Base-by-base conservation (phyloP, 805 yeast species). In the Zygoascus bituminiphila region DNA sequence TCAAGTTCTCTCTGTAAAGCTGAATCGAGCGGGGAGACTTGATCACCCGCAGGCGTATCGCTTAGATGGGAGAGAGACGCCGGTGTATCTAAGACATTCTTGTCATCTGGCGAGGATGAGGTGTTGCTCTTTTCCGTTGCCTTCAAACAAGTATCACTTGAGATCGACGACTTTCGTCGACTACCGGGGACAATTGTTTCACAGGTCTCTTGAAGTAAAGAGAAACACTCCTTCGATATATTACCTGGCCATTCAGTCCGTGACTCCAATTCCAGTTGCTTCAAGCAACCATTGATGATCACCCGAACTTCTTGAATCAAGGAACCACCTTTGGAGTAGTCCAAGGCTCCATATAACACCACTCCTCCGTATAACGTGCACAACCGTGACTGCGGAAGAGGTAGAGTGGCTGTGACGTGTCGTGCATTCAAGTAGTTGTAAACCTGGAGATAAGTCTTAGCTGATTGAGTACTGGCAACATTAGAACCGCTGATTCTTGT, bases 311-410 rank as follows among this genome's bases (percentile, higher is more conserved):
- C 88, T 59, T 79, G 84, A 60, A 82, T 80, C 47, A 88, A 65
- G 1, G 91, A 81, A 0, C 96, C 95, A 35, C 88, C 88, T 60
- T 86, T 79, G 2, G 86, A 80, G 60, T 85, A 87, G 53, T 88
- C 96, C 48, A 88, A 68, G 0, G 88, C 78, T 14, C 94, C 88
- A 53, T 59, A 65, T 22, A 67, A 50, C 23, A 66, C 55, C 26
- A 63, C 48, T 8, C 63, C 45, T 29, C 64, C 58, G 20, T 54
- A 47, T 15, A 53, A 47, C 5, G 61, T 48, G 12, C 55, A 47
- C 8, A 52, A 38, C 36, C 62, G 50, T 1, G 66, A 48, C 33
- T 56, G 54, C 49, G 58, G 59, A 26, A 62, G 35, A 21, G 64
- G 61, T 10, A 66, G 46, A 7, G 67, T 61, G 49, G 63, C 51